These are phyloP conservation scores for Colletotrichum sp. DNA, from an alignment of 2,329 filamentous ascomycete species.

Conservation along the genomic window DNA sequence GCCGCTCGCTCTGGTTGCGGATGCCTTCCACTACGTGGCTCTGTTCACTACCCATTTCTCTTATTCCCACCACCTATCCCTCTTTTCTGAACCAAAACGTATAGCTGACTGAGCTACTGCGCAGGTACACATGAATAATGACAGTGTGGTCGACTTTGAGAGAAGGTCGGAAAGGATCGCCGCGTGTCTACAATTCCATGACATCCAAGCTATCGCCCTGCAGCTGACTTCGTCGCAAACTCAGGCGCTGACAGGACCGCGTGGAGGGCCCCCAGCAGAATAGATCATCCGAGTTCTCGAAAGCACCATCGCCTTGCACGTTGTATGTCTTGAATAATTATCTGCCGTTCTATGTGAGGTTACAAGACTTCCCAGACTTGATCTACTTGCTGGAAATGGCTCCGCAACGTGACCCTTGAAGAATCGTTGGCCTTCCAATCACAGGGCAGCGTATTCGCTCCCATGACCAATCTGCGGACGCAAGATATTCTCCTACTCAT, in stretches of 20 bases:
- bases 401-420: neutral
- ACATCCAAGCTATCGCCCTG: conserved; percentile 73
- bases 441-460: neutral
- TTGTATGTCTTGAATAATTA: neutral
- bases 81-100: neutral
- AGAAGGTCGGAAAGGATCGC: conserved; percentile 65
- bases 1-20: conserved; percentile 75
- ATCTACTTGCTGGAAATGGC: neutral
- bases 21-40: conserved; percentile 79
- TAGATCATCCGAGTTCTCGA: neutral
- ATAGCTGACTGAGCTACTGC: conserved; percentile 76
- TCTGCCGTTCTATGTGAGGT: neutral
- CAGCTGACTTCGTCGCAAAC: conserved; percentile 62
- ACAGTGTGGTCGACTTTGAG: conserved; percentile 63
- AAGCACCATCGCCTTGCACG: neutral
- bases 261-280: neutral
- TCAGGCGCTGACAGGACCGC: neutral
- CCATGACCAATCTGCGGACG: neutral
- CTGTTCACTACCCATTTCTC: neutral
- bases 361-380: neutral
- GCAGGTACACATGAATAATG: conserved; percentile 68
- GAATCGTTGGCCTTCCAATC: neutral
- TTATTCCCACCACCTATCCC: too few species aligned
- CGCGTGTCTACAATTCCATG: conserved; percentile 76
- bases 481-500: neutral